Base-by-base conservation (phyloP, 495 filamentous ascomycete species). In the Podospora fimiseda region DNA sequence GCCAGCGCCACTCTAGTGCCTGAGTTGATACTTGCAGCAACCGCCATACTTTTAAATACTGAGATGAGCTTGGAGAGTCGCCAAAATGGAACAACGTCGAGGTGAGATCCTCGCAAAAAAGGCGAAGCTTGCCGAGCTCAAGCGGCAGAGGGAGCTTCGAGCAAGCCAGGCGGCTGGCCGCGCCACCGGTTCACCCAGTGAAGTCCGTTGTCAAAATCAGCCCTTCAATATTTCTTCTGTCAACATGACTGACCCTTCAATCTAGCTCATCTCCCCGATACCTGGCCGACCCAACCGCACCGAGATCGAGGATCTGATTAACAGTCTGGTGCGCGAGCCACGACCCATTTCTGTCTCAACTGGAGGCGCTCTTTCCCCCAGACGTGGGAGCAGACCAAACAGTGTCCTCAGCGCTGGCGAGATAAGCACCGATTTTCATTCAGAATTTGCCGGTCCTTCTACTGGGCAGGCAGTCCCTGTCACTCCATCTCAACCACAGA, bases 101-200 rank as follows among this genome's bases (percentile, higher is more conserved):
- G 90, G 93, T 73, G 93, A 97, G 74, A 94, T 99, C 61, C 73
- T 89, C 42, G 89, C 87, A 56, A 99, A 97, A 72, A 86, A 84
- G 73, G 91, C 90, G 24, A 95, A 87, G 75, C 89, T 99, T 59
- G 91, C 86, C 22, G 94, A 97, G 77, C 80, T 99, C 58, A 96
- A 95, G 70, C 82, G 88, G 51, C 90, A 96, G 64, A 82, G 91
- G 57, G 88, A 92, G 68, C 74, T 90, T 42, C 79, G 90, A 44
- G 80, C 84, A 55, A 85, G 76, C 67, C 89, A 93, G 67, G 80
- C 84, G 58, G 78, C 75, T 38, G 77, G 73, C 45, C 78, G 87
- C 49, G 79, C 80, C 58, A 87, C 81, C 61, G 74, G 80, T 42
- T 64, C 65, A 36, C 53, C 74, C 21, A 66, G 68, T 52, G 80